Evolutionary conservation across 1,284 basidiomycete species (phyloP), one percentile per base, ranked within the genome.

Genomic region (Xerocomus nothofagi): DNA sequence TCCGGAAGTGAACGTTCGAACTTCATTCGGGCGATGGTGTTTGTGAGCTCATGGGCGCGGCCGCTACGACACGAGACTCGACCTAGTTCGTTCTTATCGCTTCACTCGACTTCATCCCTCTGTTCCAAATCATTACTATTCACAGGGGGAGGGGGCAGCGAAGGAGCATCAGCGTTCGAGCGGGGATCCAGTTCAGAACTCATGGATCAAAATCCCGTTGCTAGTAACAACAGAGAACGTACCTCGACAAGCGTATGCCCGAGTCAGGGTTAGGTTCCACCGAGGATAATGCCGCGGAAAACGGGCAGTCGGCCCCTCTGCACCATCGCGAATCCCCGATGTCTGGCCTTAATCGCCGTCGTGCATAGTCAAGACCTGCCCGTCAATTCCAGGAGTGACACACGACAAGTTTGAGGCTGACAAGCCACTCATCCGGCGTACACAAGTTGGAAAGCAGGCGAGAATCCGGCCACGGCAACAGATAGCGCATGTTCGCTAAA

Each of bases 1-100:
- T 48, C 44, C 55, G 55, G 60, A 66, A 61, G 60, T 64, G 51
- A 51, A n/a, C n/a, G n/a, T n/a, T n/a, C n/a, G n/a, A n/a, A 49
- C 51, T 46, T 39, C 50, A 54, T 54, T 62, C 47, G 45, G 45
- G 39, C 36, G 46, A 42, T 48, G 50, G 39, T 40, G 44, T 45
- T 47, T 44, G 55, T 42, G 30, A 60, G 58, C 39, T 55, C 31
- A 56, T 49, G 45, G 40, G 44, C 40, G 34, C 37, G 34, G 43
- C 46, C 34, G 57, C 51, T 54, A 54, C 57, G 46, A 46, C 47
- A 51, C 57, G 50, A 59, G 61, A 53, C 45, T 12, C 49, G 1
- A 43, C 59, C 59, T 2, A 48, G 43, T 47, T 53, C 45, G 50
- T 56, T 44, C 47, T 12, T n/a, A 12, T 45, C 21, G 51, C 37